Evolutionary conservation across 352 stramenopile genomes (phyloP), one percentile per base, ranked within the genome.

Genomic region (Pythium aphanidermatum): DNA sequence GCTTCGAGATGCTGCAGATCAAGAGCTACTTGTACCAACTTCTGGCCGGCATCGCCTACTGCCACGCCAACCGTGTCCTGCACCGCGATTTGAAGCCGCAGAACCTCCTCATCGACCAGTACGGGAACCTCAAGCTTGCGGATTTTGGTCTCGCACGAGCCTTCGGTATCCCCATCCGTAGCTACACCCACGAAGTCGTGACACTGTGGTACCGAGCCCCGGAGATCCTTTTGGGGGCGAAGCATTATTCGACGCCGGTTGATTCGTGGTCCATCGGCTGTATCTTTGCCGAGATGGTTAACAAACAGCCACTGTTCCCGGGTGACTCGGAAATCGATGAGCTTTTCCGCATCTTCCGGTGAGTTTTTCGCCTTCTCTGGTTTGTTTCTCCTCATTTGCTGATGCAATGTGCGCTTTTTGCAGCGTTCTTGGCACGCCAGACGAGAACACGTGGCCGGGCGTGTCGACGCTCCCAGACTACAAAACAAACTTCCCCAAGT

Each of bases 261-360:
- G 95, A 98, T 65, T 72, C 91, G 23, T 98, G 92, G 92, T 92
- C 70, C 24, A 83, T 91, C 37, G 90, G 92, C 14, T 97, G 87
- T 53, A 96, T 98, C 52, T 96, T 98, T 61, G 88, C 77, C 23
- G 91, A 98, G 58, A 96, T 98, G 85, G 74, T 95, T 37, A 96
- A 89, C 54, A 88, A 91, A 38, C 78, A 90, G 61, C 82, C 82
- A 20, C 55, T 96, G 6, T 95, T 95, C 47, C 82, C 83, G 5
- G 95, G 95, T 13, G 94, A 99, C 61, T 98, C 92, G 20, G 97
- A 99, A 70, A 98, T 99, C 63, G 96, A 99, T 63, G 92, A 99
- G 60, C 70, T 99, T 21, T 99, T 98, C 67, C 97, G 98, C 35
- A 99, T 99, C 47, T 99, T 99, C 66, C 72, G 78, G 64, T 69